A percentile compares a stretch with the other conserved stretches of the same genome.
Evolutionary conservation across 495 filamentous ascomycete species (phyloP).

Genomic region (Neurospora sp.): DNA sequence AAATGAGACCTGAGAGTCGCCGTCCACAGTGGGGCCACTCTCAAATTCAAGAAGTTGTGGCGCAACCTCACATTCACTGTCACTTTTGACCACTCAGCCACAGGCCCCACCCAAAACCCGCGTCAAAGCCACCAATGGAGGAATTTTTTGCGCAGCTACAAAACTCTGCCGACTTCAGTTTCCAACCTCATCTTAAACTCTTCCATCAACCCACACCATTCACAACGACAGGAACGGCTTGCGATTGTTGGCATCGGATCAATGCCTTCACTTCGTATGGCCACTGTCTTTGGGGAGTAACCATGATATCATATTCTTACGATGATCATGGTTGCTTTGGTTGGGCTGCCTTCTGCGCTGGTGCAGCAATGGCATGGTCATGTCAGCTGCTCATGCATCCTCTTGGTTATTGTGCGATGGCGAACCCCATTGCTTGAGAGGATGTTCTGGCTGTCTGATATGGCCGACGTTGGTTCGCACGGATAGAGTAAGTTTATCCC

Average conservation of each 20-base stretch:
- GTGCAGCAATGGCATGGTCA: neutral
- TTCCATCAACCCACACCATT: neutral
- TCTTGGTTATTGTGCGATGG: neutral
- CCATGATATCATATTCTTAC: neutral
- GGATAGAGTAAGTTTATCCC: slow-evolving; percentile 7
- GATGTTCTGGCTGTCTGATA: neutral
- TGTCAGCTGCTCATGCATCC: neutral
- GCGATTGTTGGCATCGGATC: neutral
- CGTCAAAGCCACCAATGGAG: neutral
- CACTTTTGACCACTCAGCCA: neutral
- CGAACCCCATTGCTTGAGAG: neutral
- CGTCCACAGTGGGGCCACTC: neutral
- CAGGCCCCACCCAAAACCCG: neutral
- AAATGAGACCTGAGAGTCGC: neutral
- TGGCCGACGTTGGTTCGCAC: neutral
- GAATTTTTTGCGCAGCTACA: neutral
- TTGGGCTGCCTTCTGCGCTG: neutral
- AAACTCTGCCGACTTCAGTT: neutral
- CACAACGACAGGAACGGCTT: neutral
- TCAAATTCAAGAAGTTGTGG: neutral
- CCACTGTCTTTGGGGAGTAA: neutral
- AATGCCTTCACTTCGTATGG: neutral
- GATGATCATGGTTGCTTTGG: neutral
- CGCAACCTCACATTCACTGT: neutral
- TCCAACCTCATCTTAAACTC: neutral